phyloP scores from a whole-genome alignment of 257 asterid species.

The Solanum paucissectum region DNA sequence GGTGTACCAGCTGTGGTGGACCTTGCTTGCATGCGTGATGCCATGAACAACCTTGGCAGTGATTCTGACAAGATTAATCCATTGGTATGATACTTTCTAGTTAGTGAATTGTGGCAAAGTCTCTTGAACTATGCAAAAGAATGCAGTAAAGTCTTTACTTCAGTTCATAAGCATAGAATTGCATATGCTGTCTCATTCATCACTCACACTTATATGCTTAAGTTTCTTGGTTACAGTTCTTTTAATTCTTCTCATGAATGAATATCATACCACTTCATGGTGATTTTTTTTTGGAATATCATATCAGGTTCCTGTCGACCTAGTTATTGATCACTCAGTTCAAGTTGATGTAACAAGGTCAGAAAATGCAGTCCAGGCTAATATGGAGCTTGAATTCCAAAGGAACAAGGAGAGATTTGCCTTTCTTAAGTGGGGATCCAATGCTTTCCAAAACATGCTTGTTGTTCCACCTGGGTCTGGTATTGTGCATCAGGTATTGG shows the following conservation, averaged over 20 bases:
- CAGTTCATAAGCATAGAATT: neutral
- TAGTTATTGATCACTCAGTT: conserved; percentile 93
- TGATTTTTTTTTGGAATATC: neutral
- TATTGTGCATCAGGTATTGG: conserved; percentile 84
- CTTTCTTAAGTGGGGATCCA: conserved; percentile 97
- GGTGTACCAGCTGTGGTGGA: conserved; percentile 97
- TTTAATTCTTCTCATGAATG: neutral
- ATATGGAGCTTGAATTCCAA: conserved; percentile 87
- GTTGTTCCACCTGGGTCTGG: conserved; percentile 99
- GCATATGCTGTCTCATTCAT: neutral
- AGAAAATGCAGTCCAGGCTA: conserved; percentile 87
- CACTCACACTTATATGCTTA: neutral
- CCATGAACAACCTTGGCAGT: conserved; percentile 89
- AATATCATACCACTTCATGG: neutral
- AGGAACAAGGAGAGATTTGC: conserved; percentile 97
- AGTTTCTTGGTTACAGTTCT: neutral
- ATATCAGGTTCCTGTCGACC: conserved; percentile 91
- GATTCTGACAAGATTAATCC: conserved; percentile 95
- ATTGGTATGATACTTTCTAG: conserved; percentile 41
- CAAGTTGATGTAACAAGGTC: conserved; percentile 92
- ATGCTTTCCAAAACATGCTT: conserved; percentile 91
- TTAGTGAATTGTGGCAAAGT: neutral
- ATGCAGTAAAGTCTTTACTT: neutral
- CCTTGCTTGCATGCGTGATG: conserved; percentile 98
- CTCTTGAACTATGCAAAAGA: neutral